Evolutionary conservation across 1,139 yeast species (phyloP), one percentile per base, ranked within the genome.

Genomic region (Hansenula lynferdii): DNA sequence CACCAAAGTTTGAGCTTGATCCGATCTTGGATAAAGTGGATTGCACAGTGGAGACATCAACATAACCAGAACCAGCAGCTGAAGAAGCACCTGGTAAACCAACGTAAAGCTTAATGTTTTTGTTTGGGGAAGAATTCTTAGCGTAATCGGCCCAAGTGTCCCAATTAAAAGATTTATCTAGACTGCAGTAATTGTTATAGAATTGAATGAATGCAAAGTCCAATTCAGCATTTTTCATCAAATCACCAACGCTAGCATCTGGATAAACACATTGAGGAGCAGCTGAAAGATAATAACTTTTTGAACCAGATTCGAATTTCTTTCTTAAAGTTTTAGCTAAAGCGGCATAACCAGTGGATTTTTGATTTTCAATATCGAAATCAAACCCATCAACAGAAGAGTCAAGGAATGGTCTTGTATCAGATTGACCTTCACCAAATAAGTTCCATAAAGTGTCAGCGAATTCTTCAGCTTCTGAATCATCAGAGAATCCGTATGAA

Each of bases 181-280:
- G 67, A 35, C 69, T 65, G 64, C 97, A 90, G 60, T 83, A 79
- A 64, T 90, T 90, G 72, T 90, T 90, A 73, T 90, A 90, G 67
- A 90, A 90, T 68, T 90, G 97, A 53, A 90, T 76, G 55, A 85
- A 87, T 3, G 92, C 92, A 62, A 83, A 87, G 63, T 90, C 97
- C 47, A 90, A 67, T 32, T 75, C 69, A 17, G 85, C 77, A 28
- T 72, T 64, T 19, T 67, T 66, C 50, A 90, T 62, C 28, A 84
- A 64, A 39, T 78, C 76, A 45, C 95, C 95, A 32, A 84, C 79
- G 32, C 85, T 77, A 8, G 82, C 87, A 65, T 90, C 97, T 17
- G 97, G 97, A 58, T 80, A 85, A 16, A 82, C 85, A 67, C 97
- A 90, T 67, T 90, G 97, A 21, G 97, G 97, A 47, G 97, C 95